Evolutionary conservation across 2,329 filamentous ascomycete genomes (phyloP), one percentile per base, ranked within the genome.

Genomic region (Penicillium psychrosexuale): DNA sequence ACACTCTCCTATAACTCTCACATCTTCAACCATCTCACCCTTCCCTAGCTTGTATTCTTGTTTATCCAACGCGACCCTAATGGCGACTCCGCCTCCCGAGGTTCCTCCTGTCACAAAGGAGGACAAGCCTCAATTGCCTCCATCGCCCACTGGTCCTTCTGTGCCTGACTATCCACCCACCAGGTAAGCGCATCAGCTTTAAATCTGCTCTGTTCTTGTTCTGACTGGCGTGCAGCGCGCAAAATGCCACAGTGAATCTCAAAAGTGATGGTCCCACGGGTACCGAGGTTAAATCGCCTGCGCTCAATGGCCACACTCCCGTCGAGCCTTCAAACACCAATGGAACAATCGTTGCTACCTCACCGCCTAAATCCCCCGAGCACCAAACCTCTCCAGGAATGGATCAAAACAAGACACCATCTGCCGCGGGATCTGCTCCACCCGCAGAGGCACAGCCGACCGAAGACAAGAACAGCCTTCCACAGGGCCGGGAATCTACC

Each of bases 61-160:
- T 3, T 34, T 57, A 34, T 55, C 57, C 59, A 53, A 60, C 55
- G 57, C 57, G 59, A 49, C 55, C 59, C 60, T 60, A 65, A 76
- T 76, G 74, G 74, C 73, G 65, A 76, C 74, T 48, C 73, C 74
- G 66, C 74, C 74, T 63, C 72, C 73, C 48, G 74, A 76, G 69
- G 72, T 66, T 55, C 56, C 69, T 63, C 61, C 69, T 54, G 54
- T 67, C 36, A 51, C 71, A 36, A 75, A 72, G 67, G 72, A 74
- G 66, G 71, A 74, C 58, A 75, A 74, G 66, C 69, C 71, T 63
- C 71, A 73, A 63, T 62, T 73, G 51, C 69, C 70, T 52, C 70
- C 70, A 42, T 68, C 70, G 53, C 66, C 70, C 24, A 72, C 67
- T 57, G 71, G 67, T 47, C 60, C 54, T 30, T 61, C 71, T n/a